These are phyloP conservation scores for Phytophthora europaea DNA, from an alignment of 352 stramenopile genomes.

Conservation along the genomic window DNA sequence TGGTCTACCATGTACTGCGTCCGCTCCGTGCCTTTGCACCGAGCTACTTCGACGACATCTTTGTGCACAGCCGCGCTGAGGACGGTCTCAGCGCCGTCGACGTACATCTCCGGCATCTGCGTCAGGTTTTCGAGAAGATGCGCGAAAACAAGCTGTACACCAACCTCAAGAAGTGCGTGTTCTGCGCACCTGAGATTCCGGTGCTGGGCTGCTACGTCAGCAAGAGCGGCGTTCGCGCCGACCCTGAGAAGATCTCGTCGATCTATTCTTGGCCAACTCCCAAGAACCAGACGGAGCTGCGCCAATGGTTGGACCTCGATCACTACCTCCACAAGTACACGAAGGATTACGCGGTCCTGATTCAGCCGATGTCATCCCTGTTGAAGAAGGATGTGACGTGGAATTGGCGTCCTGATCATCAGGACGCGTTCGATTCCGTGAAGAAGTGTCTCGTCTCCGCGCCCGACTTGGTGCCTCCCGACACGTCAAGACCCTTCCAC, in stretches of 20 bases:
- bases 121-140: constrained; percentile 29
- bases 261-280: constrained; percentile 25
- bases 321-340: constrained; percentile 42
- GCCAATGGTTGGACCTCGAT: neutral
- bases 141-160: constrained; percentile 12
- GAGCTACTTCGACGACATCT: constrained; percentile 49
- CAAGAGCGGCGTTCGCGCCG: neutral
- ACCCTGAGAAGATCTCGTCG: constrained; percentile 15
- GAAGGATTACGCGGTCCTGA: constrained; percentile 9
- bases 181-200: no score
- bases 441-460: neutral
- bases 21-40: constrained; percentile 26
- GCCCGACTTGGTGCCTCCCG: constrained; percentile 1
- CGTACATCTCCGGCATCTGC: constrained; percentile 18
- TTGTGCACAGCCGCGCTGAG: constrained; percentile 22
- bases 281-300: constrained; percentile 1
- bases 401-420: constrained; percentile 2
- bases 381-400: neutral
- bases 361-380: constrained; percentile 11
- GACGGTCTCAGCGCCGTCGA: constrained; percentile 8
- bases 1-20: constrained; percentile 20
- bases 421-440: constrained; percentile 15
- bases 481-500: constrained; percentile 18
- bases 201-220: constrained; percentile 1
- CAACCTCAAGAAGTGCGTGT: no score